Base-by-base conservation (phyloP, 257 asterid species). In the Solanum clarkiae region DNA sequence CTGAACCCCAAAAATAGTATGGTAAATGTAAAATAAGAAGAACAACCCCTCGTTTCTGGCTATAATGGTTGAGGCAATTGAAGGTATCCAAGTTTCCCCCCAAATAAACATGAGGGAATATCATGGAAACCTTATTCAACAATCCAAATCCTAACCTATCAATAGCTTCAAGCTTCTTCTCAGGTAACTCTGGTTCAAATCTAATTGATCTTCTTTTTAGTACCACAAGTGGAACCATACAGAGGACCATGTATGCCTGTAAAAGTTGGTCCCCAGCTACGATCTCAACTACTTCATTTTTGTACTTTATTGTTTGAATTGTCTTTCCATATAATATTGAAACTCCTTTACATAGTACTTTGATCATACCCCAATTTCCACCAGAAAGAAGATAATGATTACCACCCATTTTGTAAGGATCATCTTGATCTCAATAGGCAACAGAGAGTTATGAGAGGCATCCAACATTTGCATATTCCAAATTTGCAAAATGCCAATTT, bases 311-410 rank as follows among this genome's bases (percentile, higher is more conserved):
- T 63, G 91, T 88, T 85, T 92, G 87, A 85, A 94, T 94, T 20
- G 87, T 90, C 86, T 91, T 92, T 45, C 88, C 91, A 45, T 93
- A 94, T 7, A 91, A 56, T 60, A 93, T 92, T 2, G 97, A 95
- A 84, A 94, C 83, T 65, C 92, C 94, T 88, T 91, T 91, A 81
- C 97, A 92, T 63, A 94, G 84, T 49, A 92, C 93, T 86, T 89
- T 89, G 82, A 94, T 84, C 81, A 94, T 18, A 81, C 93, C 86
- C 91, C 92, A 84, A 83, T 94, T 94, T 81, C 95, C 97, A 82
- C 97, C 97, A 45, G 94, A 96, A 86, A 94, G 95, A 88, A 94
- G 91, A 86, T 97, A 94, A 87, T 94, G 98, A 88, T 94, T 97
- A 42, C 97, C 97, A 22, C 94, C 97, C 97, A 94, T 94, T 87